Conservation (phyloP, 495 filamentous ascomycete species). For the Hypoxylon lenormandii region DNA sequence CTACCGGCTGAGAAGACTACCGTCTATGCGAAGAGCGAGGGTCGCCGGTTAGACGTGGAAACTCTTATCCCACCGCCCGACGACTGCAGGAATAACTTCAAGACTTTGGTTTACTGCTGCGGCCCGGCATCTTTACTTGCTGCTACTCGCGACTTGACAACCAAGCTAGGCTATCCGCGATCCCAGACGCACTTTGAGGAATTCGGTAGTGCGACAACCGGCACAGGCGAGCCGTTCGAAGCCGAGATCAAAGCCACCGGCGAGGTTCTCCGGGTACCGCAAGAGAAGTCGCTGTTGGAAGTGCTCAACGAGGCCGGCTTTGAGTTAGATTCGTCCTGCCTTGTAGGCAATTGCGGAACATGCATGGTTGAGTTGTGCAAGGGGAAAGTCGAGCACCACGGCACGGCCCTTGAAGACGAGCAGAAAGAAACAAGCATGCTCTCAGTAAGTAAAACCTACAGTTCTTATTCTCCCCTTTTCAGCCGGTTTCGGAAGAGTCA, state of each 20-base stretch:
- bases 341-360: conserved; percentile 62
- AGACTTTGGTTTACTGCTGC: conserved; percentile 44
- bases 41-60: conserved; percentile 29
- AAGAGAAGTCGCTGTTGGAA: conserved; percentile 56
- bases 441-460: too few species aligned
- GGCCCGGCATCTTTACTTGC: conserved; percentile 44
- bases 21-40: conserved; percentile 45
- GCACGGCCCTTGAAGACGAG: conserved; percentile 54
- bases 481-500: too few species aligned
- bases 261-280: conserved; percentile 52
- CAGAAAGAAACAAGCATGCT: conserved; percentile 56
- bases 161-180: conserved; percentile 41
- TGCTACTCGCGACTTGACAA: conserved; percentile 34
- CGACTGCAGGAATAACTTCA: conserved; percentile 17
- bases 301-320: conserved; percentile 58
- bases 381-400: conserved; percentile 59
- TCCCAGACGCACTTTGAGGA: conserved; percentile 47
- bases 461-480: too few species aligned
- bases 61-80: conserved; percentile 33
- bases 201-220: conserved; percentile 41
- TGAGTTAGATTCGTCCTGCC: conserved; percentile 59
- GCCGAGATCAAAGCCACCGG: conserved; percentile 45
- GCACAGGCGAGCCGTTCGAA: conserved; percentile 51
- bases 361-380: conserved; percentile 58
- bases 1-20: conserved; percentile 37